Evolutionary conservation across 1,284 basidiomycete species (phyloP).

Genomic region (Lentinula novae-zelandiae): DNA sequence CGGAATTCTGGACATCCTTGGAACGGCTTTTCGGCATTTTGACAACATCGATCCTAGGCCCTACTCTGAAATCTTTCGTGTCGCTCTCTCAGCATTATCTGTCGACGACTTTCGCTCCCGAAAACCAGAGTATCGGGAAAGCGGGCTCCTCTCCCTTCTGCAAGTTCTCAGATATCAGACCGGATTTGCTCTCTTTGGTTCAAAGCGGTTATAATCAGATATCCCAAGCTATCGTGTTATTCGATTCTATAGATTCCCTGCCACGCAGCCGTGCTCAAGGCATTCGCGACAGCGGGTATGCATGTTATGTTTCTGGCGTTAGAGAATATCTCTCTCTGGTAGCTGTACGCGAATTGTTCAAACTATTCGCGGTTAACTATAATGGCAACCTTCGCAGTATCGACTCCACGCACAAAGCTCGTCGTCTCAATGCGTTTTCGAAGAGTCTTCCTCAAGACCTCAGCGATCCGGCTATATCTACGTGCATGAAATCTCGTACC

Average conservation of each 20-base stretch:
- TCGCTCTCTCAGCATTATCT: slow-evolving; percentile 24
- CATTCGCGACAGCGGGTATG: slow-evolving; percentile 8
- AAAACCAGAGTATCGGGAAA: slow-evolving; percentile 1
- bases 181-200: slow-evolving; percentile 26
- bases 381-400: not conserved
- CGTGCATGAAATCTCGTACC: not conserved
- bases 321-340: slow-evolving; percentile 26
- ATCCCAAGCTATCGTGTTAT: not conserved
- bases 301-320: slow-evolving; percentile 4
- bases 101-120: slow-evolving; percentile 16
- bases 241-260: slow-evolving; percentile 3
- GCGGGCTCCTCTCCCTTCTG: not conserved
- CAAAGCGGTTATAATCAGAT: slow-evolving; percentile 20
- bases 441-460: too few species aligned
- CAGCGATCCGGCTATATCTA: not conserved
- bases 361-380: slow-evolving; percentile 16
- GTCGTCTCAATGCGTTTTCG: not conserved
- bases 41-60: slow-evolving; percentile 22
- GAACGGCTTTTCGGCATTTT: slow-evolving; percentile 23
- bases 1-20: not conserved
- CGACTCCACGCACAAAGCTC: not conserved
- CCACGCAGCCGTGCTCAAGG: not conserved
- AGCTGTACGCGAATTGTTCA: slow-evolving; percentile 27
- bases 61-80: slow-evolving; percentile 23
- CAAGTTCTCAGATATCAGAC: slow-evolving; percentile 2